Base-by-base conservation (phyloP, 192 early-diverging fungal genomes). In the Gamsiella multidivaricata region DNA sequence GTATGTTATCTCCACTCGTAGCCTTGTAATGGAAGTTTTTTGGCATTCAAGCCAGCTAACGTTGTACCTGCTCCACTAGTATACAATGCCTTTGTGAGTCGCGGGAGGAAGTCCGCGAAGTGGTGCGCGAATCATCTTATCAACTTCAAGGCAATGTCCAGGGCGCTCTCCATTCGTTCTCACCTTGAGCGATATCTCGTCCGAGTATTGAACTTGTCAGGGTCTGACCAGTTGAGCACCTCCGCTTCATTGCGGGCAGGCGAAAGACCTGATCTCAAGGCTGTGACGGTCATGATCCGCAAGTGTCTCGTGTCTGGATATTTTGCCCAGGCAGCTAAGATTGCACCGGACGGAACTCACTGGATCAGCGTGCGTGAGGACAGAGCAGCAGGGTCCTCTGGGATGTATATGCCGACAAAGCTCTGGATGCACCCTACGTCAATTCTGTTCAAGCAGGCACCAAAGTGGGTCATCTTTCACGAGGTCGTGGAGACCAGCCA, bases 401-500 rank as follows among this genome's bases (percentile, higher is more conserved):
- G 31, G 22, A 25, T 36, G 26, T 37, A 39, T 23, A 5, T 11
- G 5, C 54, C 49, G 15, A 69, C 57, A 23, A 81, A 63, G 39
- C 53, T 61, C 29, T 84, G 74, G 78, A 94, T 79, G 93, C 96
- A 99, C 75, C 98, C 97, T 20, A 90, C 90, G 0, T 97, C 95
- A 26, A 92, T 97, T 28, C 79, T 99, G 52, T 99, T 98, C 80
- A 94, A 91, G 72, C 82, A 90, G 58, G 83, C 90, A 41, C 94
- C 96, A 9, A 90, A 96, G 55, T 99, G 94, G 82, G 94, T 99
- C 41, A 91, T 99, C 18, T 99, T 97, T 75, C 93, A 97, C 72
- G 94, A 97, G 79, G 88, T 99, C 31, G 89, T 98, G 2, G 91
- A 97, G 89, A 99, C 96, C 23, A 91, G 90, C 22, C 65, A 76